Conservation (phyloP, 1,139 yeast species). For the Yamadazyma sp. region DNA sequence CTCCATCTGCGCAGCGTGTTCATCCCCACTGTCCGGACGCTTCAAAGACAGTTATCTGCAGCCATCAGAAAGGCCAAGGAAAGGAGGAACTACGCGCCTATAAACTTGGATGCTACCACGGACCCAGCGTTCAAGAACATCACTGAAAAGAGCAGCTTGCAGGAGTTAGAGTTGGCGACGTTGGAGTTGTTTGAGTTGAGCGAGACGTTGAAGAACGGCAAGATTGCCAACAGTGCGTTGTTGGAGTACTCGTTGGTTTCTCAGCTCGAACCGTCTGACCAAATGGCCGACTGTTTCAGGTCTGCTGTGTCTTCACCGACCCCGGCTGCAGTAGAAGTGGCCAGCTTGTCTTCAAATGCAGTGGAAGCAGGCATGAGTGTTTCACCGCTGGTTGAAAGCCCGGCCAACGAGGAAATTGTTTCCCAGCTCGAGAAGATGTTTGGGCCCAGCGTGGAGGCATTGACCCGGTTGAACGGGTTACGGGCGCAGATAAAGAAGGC, state of each 20-base stretch:
- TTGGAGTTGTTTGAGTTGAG: slow-evolving; percentile 33
- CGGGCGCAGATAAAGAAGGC: slow-evolving; percentile 2
- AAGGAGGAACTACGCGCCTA: slow-evolving; percentile 4
- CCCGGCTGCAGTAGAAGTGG: not conserved
- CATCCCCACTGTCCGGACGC: slow-evolving; percentile 38
- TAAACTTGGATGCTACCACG: slow-evolving; percentile 2
- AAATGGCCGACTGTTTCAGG: not conserved
- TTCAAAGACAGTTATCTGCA: slow-evolving; percentile 36
- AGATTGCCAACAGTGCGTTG: slow-evolving; percentile 19
- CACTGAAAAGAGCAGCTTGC: slow-evolving; percentile 19
- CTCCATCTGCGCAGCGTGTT: slow-evolving; percentile 11
- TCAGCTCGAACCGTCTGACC: slow-evolving; percentile 4
- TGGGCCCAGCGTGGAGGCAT: not conserved
- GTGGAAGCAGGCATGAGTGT: not conserved
- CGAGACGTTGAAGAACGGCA: slow-evolving; percentile 32
- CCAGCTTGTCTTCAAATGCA: too few relatives aligned
- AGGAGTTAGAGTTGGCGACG: slow-evolving; percentile 30
- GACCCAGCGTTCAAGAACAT: slow-evolving; percentile 21
- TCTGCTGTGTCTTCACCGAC: not conserved
- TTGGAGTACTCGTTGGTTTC: slow-evolving; percentile 10
- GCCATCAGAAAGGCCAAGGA: slow-evolving; percentile 32
- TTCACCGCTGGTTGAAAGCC: not conserved
- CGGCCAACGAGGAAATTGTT: not conserved
- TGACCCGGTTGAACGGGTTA: slow-evolving; percentile 1
- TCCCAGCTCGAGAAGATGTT: not conserved